Conservation (phyloP, 2,329 filamentous ascomycete genomes). For the Cercospora berteroae region DNA sequence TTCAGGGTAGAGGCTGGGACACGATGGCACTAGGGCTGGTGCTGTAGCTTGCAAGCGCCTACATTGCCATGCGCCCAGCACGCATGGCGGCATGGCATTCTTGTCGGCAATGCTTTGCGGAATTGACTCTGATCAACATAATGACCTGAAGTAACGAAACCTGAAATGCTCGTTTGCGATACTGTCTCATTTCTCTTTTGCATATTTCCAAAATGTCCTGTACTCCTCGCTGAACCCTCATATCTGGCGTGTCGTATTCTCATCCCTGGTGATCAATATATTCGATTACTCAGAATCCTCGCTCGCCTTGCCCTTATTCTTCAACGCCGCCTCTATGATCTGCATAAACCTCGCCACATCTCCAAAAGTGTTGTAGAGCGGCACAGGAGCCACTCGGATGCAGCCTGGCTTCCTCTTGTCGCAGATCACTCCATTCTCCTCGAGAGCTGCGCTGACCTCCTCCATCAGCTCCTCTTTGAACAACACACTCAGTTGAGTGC, state of each 20-base stretch:
- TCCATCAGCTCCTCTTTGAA: conserved; percentile 69
- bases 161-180: background rate
- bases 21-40: too few relatives aligned
- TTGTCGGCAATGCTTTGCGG: too few relatives aligned
- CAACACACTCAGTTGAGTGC: conserved; percentile 73
- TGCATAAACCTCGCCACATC: conserved; percentile 66
- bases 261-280: background rate
- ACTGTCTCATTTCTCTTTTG: background rate
- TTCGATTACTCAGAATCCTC: background rate
- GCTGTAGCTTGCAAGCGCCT: too few relatives aligned
- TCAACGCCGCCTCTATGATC: conserved; percentile 50
- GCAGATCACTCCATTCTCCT: conserved; percentile 68
- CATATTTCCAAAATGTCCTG: background rate
- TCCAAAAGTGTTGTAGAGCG: conserved; percentile 76
- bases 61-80: too few relatives aligned
- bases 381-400: conserved; percentile 76
- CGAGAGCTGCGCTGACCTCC: conserved; percentile 60
- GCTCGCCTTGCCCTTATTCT: conserved; percentile 4
- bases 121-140: too few relatives aligned
- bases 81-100: too few relatives aligned
- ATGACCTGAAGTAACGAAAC: too few relatives aligned
- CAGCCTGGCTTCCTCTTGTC: conserved; percentile 86
- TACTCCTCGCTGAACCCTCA: background rate
- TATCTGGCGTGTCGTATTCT: background rate
- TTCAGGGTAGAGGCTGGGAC: too few relatives aligned